phyloP scores from a whole-genome alignment of 1,284 basidiomycete genomes.

The Ceratobasidium sp. region DNA sequence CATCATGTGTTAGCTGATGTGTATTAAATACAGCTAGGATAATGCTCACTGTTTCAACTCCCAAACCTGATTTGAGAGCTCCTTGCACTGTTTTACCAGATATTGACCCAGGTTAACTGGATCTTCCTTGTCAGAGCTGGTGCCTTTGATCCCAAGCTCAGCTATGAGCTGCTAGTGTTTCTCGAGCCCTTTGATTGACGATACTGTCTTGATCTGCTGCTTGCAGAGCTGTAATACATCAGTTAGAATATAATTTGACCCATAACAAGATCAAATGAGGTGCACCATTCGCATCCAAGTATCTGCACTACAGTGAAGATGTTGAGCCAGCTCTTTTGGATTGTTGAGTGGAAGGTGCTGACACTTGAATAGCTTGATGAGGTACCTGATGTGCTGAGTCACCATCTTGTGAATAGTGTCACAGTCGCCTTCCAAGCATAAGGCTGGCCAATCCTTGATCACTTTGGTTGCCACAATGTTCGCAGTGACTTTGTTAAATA shows the following conservation, averaged over 20 bases:
- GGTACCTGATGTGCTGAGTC: not conserved
- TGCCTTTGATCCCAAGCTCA: not conserved
- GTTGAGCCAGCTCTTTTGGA: not conserved
- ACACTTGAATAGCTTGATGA: not conserved
- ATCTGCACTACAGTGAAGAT: not conserved
- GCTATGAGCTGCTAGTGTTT: not conserved
- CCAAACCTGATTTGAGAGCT: not conserved
- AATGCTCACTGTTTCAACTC: not conserved
- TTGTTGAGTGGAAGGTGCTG: not conserved
- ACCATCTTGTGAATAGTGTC: not conserved
- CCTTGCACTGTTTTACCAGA: not conserved
- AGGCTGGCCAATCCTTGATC: not conserved
- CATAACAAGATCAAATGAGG: not conserved
- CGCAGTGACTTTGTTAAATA: not conserved
- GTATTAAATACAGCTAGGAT: not conserved
- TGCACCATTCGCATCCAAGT: not conserved
- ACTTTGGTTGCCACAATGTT: not conserved
- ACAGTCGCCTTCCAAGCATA: not conserved
- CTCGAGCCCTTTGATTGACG: not conserved
- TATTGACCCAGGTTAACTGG: not conserved
- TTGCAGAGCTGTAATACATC: not conserved
- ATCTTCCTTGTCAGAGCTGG: constrained; percentile 4
- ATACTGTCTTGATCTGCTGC: not conserved
- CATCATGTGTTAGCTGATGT: not conserved
- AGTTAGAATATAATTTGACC: not conserved